Percentiles rank a stretch among this genome's conserved stretches.
Evolutionary conservation across 192 early-diverging fungal genomes (phyloP).

Genomic region (Cladochytrium replicatum): DNA sequence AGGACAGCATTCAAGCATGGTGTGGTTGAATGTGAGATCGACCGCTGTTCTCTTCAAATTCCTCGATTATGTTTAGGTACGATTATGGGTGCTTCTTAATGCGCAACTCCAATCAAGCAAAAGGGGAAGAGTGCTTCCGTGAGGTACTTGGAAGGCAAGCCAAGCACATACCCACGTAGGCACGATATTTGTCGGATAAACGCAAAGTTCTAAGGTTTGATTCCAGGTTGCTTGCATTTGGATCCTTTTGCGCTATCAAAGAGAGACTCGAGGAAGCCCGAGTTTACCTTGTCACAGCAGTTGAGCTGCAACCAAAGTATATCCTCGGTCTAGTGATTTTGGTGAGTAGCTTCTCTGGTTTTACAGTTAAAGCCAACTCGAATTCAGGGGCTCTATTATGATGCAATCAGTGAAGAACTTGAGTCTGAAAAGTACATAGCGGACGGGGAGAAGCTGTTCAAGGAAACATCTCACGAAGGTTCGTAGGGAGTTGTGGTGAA

Average conservation of each 20-base stretch:
- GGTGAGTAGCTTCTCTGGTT: constrained; percentile 10
- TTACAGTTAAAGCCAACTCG: constrained; percentile 8
- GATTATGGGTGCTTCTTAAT: constrained; percentile 49
- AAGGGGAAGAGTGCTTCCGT: constrained; percentile 46
- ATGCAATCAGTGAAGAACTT: constrained; percentile 39
- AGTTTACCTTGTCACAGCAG: constrained; percentile 36
- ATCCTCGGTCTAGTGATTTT: constrained; percentile 30
- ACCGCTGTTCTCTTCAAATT: not conserved
- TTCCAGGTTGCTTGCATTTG: constrained; percentile 35
- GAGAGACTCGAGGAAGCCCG: constrained; percentile 44
- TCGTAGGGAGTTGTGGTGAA: not conserved
- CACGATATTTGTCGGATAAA: not conserved
- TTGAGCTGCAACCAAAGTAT: constrained; percentile 39
- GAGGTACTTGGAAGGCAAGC: constrained; percentile 39
- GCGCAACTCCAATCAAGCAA: constrained; percentile 24
- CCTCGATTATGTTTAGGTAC: constrained; percentile 25
- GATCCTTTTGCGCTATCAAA: constrained; percentile 29
- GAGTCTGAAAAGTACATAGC: constrained; percentile 33
- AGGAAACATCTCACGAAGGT: constrained; percentile 17
- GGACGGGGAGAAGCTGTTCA: constrained; percentile 27
- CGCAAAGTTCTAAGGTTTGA: constrained; percentile 1
- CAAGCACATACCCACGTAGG: constrained; percentile 41
- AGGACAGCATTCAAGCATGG: constrained; percentile 48
- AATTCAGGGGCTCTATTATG: constrained; percentile 44
- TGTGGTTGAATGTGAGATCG: constrained; percentile 1